Evolutionary conservation across 73 alveolate genomes (phyloP).

Genomic region (Paramecium sexaurelia): DNA sequence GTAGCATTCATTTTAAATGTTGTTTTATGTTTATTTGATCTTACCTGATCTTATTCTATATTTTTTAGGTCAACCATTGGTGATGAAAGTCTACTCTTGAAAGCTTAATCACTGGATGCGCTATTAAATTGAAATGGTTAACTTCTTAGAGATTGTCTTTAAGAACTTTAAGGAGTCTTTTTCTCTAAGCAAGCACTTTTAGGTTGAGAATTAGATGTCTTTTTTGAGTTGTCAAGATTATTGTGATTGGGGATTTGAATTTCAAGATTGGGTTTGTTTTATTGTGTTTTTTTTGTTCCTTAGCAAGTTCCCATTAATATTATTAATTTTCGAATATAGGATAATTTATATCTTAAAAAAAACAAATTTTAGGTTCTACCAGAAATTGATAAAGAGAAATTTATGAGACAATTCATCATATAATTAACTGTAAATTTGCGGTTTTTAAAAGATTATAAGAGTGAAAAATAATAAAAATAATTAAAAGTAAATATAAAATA

Average conservation of each 20-base stretch:
- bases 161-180: background rate
- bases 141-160: background rate
- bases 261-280: background rate
- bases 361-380: background rate
- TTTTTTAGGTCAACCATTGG: conserved; percentile 15
- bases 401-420: background rate
- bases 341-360: background rate
- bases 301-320: background rate
- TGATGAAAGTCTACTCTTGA: background rate
- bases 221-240: background rate
- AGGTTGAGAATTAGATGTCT: background rate
- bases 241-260: background rate
- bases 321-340: background rate
- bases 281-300: background rate
- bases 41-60: background rate
- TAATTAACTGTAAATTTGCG: too few species aligned
- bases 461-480: background rate
- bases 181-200: background rate
- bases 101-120: background rate
- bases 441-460: background rate
- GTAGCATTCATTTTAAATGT: conserved; percentile 5
- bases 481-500: background rate
- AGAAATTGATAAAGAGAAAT: background rate
- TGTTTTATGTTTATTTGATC: background rate
- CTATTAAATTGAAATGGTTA: background rate